Evolutionary conservation across 805 yeast genomes (phyloP), one percentile per base, ranked within the genome.

Genomic region (Starmera quercuum): DNA sequence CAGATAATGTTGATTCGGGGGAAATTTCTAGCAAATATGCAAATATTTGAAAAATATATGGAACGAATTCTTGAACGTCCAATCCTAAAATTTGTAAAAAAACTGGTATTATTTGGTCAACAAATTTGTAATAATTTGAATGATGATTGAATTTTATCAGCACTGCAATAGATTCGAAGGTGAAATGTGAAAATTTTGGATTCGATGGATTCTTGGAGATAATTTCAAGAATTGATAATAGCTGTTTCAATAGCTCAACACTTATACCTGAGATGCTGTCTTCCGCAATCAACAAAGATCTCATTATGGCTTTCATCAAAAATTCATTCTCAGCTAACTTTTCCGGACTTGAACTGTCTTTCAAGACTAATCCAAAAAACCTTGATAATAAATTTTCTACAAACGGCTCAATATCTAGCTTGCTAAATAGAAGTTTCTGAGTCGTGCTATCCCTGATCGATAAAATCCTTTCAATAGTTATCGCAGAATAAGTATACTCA

Each of bases 251-350:
- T 9, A 66, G 37, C 19, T 75, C 70, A 12, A 64, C 46, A 29
- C 20, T 71, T 61, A 34, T 70, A 61, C 6, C 61, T 51, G 23
- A 57, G n/a, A 84, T 51, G 1, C 76, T 59, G 41, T 83, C 84
- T 46, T 83, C 85, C 7, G 86, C 71, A 13, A 87, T 74, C 32
- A 80, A 67, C 37, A 83, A 58, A 7, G 88, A 78, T 48, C 97
- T 72, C 87, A 87, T 85, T 2, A 85, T 66, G 41, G 94, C 77
- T 52, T 81, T 85, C 79, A 92, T 84, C 51, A 92, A 66, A 53
- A 85, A 92, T 53, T 92, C 98, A 57, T 92, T 92, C 53, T 92
- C 97, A 0, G 97, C 87, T 33, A 94, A 63, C 52, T 87, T 90
- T 54, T 87, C 97, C 0, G 97, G 97, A 1, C 85, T 61, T 3